A percentile compares a stretch with the other conserved stretches of the same genome.
phyloP scores from a whole-genome alignment of 2,329 filamentous ascomycete genomes.

The Hymenoscyphus fructigenus region DNA sequence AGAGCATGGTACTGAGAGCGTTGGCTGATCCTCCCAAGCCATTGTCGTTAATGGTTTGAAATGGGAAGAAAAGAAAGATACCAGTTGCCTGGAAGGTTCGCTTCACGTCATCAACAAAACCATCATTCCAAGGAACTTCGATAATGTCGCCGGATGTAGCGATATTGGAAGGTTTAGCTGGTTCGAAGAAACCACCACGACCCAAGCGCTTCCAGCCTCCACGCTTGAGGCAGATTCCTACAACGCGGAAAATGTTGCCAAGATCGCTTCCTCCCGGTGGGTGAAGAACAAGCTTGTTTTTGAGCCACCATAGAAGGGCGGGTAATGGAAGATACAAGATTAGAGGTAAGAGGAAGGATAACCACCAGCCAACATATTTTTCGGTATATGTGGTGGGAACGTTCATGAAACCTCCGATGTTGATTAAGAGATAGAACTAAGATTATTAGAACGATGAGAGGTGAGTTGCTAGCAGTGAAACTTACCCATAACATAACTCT shows the following conservation, averaged over 20 bases:
- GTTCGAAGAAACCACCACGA: conserved; percentile 58
- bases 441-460: neutral
- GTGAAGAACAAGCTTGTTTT: conserved; percentile 44
- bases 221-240: conserved; percentile 43
- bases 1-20: conserved; percentile 60
- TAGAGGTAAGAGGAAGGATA: conserved; percentile 48
- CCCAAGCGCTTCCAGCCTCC: conserved; percentile 55
- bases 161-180: conserved; percentile 64
- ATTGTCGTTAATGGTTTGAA: conserved; percentile 39
- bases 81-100: conserved; percentile 68
- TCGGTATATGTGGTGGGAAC: conserved; percentile 43
- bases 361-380: conserved; percentile 51
- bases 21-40: conserved; percentile 51
- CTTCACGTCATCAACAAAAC: conserved; percentile 75
- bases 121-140: conserved; percentile 80
- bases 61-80: conserved; percentile 59
- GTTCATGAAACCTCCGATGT: conserved; percentile 58
- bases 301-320: conserved; percentile 43
- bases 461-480: neutral
- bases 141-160: conserved; percentile 52
- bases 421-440: conserved; percentile 67
- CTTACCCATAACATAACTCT: conserved; percentile 37
- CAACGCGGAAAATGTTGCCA: conserved; percentile 44
- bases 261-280: conserved; percentile 48
- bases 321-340: conserved; percentile 63